Percentiles rank a stretch among this genome's conserved stretches.
Evolutionary conservation across 805 yeast genomes (phyloP).

Genomic region (Starmerella tilneyi): DNA sequence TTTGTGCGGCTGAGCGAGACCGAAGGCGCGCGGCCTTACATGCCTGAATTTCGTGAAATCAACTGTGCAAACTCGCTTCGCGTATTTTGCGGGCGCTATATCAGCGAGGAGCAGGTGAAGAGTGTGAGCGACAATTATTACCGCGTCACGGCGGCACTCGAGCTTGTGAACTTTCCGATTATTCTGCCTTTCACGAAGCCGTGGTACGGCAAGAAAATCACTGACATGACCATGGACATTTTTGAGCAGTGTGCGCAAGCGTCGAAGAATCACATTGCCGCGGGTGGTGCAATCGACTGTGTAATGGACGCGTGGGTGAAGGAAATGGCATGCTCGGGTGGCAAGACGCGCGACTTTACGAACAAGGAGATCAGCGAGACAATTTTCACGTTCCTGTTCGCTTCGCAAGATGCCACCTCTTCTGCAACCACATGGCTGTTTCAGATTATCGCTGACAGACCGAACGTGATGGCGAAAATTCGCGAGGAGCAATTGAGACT

Average conservation of each 20-base stretch:
- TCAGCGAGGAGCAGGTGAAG: slow-evolving; percentile 82
- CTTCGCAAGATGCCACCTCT: slow-evolving; percentile 96
- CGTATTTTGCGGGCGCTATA: slow-evolving; percentile 92
- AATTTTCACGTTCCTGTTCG: slow-evolving; percentile 90
- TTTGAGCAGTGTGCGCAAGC: slow-evolving; percentile 79
- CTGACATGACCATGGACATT: slow-evolving; percentile 87
- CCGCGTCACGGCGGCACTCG: slow-evolving; percentile 88
- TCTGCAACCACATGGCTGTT: slow-evolving; percentile 97
- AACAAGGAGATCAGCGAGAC: slow-evolving; percentile 93
- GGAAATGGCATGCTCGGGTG: slow-evolving; percentile 65
- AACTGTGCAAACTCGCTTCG: slow-evolving; percentile 88
- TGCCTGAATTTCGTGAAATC: slow-evolving; percentile 90
- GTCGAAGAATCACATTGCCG: slow-evolving; percentile 70
- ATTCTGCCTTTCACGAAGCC: slow-evolving; percentile 93
- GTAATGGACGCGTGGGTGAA: slow-evolving; percentile 93
- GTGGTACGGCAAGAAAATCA: slow-evolving; percentile 92
- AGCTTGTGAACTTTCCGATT: slow-evolving; percentile 94
- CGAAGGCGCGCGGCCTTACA: slow-evolving; percentile 51
- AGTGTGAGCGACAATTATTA: slow-evolving; percentile 86
- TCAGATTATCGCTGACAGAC: slow-evolving; percentile 92
- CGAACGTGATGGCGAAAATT: slow-evolving; percentile 74
- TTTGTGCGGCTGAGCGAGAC: slow-evolving; percentile 51
- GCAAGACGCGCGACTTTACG: slow-evolving; percentile 63
- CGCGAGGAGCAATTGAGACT: slow-evolving; percentile 85
- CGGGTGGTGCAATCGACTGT: slow-evolving; percentile 72